phyloP scores from a whole-genome alignment of 805 yeast genomes.

The Candida mattraensis region DNA sequence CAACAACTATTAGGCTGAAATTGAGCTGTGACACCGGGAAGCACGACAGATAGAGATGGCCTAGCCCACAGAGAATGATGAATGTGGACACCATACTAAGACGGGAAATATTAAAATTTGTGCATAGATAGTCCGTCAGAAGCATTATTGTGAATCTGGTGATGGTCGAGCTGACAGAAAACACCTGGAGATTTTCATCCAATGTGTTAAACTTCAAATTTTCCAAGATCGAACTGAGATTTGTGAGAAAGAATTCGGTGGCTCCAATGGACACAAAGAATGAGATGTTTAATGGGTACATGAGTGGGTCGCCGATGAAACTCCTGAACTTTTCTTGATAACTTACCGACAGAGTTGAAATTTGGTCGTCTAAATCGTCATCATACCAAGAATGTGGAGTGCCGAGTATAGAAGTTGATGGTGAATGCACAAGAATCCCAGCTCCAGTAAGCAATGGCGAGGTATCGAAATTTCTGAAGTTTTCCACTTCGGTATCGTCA shows the following conservation, averaged over 20 bases:
- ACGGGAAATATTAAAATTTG: conserved; percentile 27
- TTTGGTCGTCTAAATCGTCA: conserved; percentile 29
- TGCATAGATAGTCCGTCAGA: conserved; percentile 58
- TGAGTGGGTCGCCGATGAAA: conserved; percentile 46
- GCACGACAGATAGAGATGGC: conserved; percentile 32
- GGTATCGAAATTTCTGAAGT: conserved; percentile 32
- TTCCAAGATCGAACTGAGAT: conserved; percentile 55
- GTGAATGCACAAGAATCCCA: conserved; percentile 30
- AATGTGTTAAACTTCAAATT: conserved; percentile 21
- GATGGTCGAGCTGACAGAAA: conserved; percentile 65
- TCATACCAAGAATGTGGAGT: conserved; percentile 21
- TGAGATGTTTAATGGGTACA: conserved; percentile 64
- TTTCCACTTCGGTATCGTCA: conserved; percentile 24
- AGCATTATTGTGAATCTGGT: conserved; percentile 69
- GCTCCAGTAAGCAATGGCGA: conserved; percentile 36
- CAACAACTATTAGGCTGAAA: conserved; percentile 22
- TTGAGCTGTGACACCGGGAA: conserved; percentile 16
- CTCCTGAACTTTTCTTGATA: conserved; percentile 14
- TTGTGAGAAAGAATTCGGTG: conserved; percentile 80
- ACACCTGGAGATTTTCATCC: conserved; percentile 26
- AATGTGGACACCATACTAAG: conserved; percentile 26
- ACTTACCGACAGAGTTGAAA: conserved; percentile 17
- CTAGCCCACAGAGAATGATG: conserved; percentile 28
- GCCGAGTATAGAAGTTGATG: conserved; percentile 26
- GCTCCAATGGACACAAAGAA: conserved; percentile 77